Base-by-base conservation (phyloP, 805 yeast genomes). In the Martiniozyma abietophila region DNA sequence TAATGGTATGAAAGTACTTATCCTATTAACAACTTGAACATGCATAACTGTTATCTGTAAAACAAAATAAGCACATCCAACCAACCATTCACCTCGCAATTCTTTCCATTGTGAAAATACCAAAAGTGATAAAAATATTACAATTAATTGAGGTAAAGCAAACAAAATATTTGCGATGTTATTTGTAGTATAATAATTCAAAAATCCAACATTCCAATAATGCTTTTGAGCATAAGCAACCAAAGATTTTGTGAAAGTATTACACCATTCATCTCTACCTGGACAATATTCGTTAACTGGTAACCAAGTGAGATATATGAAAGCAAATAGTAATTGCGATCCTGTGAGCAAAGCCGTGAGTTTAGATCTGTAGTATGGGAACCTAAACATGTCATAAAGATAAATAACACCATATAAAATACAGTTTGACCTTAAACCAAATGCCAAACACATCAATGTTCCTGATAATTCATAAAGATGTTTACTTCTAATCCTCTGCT, bases 181-280 rank as follows among this genome's bases (percentile, higher is more conserved):
- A 49, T 74, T 75, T 0, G 65, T 39, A 0, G 92, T 80, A 89
- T 96, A 92, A 57, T 92, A 92, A 26, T 58, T 63, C 36, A 92
- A 54, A 34, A 88, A 73, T 0, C 98, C 97, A 28, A 65, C 69
- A 45, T 76, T 71, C 98, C 98, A 92, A 54, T 89, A 86, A 43
- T 74, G 65, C 2, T 58, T 39, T 56, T 92, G 98, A 6, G 94
- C 81, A 53, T 67, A 83, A 3, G 71, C 54, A 46, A 76, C 76
- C 10, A 89, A 61, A 16, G 79, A 69, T 6, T 82, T 84, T 0
- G 81, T 33, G 4, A 42, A 38, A 4, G 59, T 43, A 10, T 59
- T 40, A 53, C 98, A 89, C 96, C 96, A 89, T 40, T 69, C 81
- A 6, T 82, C 76, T 38, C 85, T 59, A 10, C 56, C 67, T 1